Evolutionary conservation across 192 early-diverging fungal genomes (phyloP).

Genomic region (Coemansia sp.): DNA sequence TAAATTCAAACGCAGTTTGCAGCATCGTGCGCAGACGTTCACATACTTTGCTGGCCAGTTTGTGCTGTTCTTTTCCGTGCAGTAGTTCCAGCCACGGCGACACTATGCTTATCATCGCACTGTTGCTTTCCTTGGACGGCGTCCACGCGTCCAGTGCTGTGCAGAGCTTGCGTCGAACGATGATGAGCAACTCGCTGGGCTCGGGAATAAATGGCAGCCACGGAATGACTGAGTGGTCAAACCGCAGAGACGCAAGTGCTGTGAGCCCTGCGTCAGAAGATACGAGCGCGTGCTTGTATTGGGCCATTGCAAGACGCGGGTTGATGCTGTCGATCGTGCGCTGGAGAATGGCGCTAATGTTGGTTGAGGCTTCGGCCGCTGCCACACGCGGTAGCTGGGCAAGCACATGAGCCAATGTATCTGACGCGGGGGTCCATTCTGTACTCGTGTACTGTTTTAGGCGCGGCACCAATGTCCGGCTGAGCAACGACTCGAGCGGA

Average conservation of each 20-base stretch:
- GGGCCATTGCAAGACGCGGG: constrained; percentile 20
- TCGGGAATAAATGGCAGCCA: constrained; percentile 47
- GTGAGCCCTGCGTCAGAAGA: neutral
- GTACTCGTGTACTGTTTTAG: constrained; percentile 35
- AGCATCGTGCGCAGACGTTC: constrained; percentile 29
- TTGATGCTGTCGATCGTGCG: constrained; percentile 23
- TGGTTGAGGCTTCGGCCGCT: constrained; percentile 8
- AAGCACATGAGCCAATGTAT: constrained; percentile 15
- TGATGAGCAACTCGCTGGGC: constrained; percentile 23
- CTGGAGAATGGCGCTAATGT: constrained; percentile 22
- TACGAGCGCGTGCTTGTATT: neutral
- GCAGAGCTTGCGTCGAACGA: constrained; percentile 46
- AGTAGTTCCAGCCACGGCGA: constrained; percentile 41
- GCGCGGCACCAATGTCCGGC: constrained; percentile 22
- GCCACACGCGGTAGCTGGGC: constrained; percentile 19
- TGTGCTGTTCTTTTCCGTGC: constrained; percentile 24
- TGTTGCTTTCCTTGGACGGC: constrained; percentile 30
- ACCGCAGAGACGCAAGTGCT: constrained; percentile 14
- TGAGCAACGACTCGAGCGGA: constrained; percentile 44
- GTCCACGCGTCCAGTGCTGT: constrained; percentile 32
- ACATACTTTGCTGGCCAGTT: constrained; percentile 18
- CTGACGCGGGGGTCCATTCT: constrained; percentile 41
- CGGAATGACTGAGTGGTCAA: constrained; percentile 36
- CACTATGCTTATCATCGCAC: constrained; percentile 16
- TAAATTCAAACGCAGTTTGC: constrained; percentile 22